Conservation (phyloP, 805 yeast genomes). For the Kockiozyma suomiensis region DNA sequence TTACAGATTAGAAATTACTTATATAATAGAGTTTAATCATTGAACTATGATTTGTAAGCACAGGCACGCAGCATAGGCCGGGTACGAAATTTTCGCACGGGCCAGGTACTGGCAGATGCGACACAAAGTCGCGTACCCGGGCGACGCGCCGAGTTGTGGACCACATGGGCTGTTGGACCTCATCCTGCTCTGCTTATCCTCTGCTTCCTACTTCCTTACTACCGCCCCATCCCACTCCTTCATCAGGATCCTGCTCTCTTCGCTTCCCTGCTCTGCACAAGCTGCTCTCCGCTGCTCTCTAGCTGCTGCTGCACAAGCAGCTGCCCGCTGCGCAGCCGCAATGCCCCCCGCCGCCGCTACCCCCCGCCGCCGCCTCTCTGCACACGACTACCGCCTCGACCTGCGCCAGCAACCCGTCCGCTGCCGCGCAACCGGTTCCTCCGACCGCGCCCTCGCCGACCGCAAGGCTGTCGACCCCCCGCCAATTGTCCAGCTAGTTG, state of each 20-base stretch:
- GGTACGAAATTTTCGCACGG: too few species aligned
- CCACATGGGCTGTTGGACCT: too few species aligned
- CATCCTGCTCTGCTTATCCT: neutral
- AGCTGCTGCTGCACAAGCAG: neutral
- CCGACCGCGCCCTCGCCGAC: conserved; percentile 30
- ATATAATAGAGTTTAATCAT: neutral
- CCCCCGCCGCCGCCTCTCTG: conserved; percentile 22
- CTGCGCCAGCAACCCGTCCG: conserved; percentile 34
- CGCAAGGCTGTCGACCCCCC: conserved; percentile 35
- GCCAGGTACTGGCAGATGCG: too few species aligned
- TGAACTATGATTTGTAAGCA: neutral
- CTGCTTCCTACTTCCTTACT: neutral
- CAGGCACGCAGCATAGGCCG: too few species aligned
- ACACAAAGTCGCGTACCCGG: conserved; percentile 8
- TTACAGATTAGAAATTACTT: conserved; percentile 61
- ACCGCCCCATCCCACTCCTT: too few species aligned
- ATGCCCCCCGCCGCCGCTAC: conserved; percentile 12
- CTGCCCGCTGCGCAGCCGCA: neutral
- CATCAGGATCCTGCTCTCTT: too few species aligned
- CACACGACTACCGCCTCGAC: conserved; percentile 23
- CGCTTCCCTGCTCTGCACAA: neutral
- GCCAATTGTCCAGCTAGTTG: conserved; percentile 32
- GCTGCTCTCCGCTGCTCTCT: neutral
- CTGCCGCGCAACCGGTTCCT: conserved; percentile 26
- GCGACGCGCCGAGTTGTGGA: neutral